Evolutionary conservation across 352 stramenopile genomes (phyloP).

Genomic region (Phytophthora sojae): DNA sequence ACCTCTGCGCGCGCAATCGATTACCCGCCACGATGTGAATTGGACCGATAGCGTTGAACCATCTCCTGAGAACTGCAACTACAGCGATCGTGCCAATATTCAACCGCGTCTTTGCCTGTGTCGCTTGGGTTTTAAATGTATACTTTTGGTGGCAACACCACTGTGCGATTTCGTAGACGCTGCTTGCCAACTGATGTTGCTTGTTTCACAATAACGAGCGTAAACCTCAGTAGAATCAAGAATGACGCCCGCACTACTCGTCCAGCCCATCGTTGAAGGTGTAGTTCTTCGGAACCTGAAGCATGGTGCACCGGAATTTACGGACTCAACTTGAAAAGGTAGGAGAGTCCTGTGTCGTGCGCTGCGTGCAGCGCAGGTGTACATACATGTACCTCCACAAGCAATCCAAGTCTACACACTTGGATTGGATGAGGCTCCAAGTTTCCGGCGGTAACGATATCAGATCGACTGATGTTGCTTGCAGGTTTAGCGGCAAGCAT

Average conservation of each 20-base stretch:
- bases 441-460: conserved; percentile 9
- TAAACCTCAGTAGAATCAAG: not conserved
- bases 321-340: no score
- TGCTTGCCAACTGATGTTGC: not conserved
- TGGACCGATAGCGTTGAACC: not conserved
- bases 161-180: not conserved
- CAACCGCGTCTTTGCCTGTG: not conserved
- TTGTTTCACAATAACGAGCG: not conserved
- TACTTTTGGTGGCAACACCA: not conserved
- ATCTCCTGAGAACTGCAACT: not conserved
- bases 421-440: not conserved
- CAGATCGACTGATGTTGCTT: conserved; percentile 6
- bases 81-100: not conserved
- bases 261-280: not conserved
- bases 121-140: not conserved
- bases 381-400: no score
- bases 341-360: no score
- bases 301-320: not conserved
- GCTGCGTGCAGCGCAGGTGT: no score
- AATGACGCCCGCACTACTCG: not conserved
- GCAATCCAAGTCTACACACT: no score
- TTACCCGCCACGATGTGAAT: not conserved
- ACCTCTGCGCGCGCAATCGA: not conserved
- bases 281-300: not conserved
- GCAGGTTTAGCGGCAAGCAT: not conserved